Conservation (phyloP, 2,329 filamentous ascomycete species). For the Fusarium torreyae region DNA sequence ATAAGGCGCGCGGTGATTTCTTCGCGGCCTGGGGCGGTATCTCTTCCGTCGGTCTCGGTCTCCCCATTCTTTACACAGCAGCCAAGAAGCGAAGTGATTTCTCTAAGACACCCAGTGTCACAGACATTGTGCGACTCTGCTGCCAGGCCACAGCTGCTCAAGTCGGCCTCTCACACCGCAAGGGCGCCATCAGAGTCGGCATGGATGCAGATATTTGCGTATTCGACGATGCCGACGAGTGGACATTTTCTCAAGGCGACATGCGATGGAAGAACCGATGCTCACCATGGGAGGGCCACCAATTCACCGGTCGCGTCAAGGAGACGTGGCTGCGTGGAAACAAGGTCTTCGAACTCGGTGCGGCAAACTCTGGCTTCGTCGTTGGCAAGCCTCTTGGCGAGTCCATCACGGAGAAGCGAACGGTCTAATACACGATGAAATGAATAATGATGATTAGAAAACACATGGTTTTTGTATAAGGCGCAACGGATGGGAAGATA, state of each 20-base stretch:
- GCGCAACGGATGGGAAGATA: constrained; percentile 15
- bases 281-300: constrained; percentile 88
- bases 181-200: constrained; percentile 85
- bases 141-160: constrained; percentile 89
- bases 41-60: constrained; percentile 90
- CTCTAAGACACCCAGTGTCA: constrained; percentile 66
- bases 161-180: constrained; percentile 81
- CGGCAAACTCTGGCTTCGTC: constrained; percentile 65
- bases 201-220: constrained; percentile 93
- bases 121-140: constrained; percentile 89
- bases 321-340: constrained; percentile 89
- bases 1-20: constrained; percentile 80
- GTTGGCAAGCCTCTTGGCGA: constrained; percentile 63
- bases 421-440: constrained; percentile 50
- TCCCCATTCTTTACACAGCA: constrained; percentile 91
- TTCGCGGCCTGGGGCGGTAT: constrained; percentile 98
- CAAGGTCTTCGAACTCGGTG: constrained; percentile 80
- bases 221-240: constrained; percentile 87
- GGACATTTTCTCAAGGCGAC: constrained; percentile 79
- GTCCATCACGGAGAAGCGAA: constrained; percentile 73
- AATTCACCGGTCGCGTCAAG: constrained; percentile 81
- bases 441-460: constrained; percentile 13
- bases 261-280: constrained; percentile 97
- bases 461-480: constrained; percentile 6
- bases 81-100: constrained; percentile 72